Evolutionary conservation across 768 basidiomycete genomes (phyloP).

Genomic region (Suillus luteus): DNA sequence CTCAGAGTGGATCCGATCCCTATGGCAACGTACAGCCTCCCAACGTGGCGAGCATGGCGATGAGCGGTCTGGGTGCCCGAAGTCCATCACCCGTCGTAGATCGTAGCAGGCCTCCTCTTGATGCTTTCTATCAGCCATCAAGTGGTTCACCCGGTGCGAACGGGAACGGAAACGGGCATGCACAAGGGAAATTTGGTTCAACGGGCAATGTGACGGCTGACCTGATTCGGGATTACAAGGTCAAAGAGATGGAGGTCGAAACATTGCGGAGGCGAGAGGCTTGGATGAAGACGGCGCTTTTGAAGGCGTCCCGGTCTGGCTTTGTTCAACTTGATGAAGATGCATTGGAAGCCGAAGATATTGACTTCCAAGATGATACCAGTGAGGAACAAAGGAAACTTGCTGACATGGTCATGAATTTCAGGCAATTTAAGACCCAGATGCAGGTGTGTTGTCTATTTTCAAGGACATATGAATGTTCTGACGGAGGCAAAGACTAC

Average conservation of each 20-base stretch:
- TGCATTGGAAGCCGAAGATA: slow-evolving; percentile 37
- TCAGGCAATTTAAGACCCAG: slow-evolving; percentile 87
- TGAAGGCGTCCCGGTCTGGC: slow-evolving; percentile 74
- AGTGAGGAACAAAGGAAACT: slow-evolving; percentile 51
- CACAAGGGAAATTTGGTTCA: slow-evolving; percentile 50
- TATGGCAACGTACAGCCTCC: slow-evolving; percentile 29
- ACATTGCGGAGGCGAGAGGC: slow-evolving; percentile 70
- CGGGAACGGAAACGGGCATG: slow-evolving; percentile 47
- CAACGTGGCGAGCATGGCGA: slow-evolving; percentile 54
- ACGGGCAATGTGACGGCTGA: slow-evolving; percentile 75
- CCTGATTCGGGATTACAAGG: slow-evolving; percentile 75
- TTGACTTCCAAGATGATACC: slow-evolving; percentile 36
- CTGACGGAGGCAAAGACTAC: slow-evolving; percentile 49
- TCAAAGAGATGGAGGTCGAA: slow-evolving; percentile 82
- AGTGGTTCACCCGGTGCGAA: slow-evolving; percentile 50
- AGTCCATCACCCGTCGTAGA: slow-evolving; percentile 62
- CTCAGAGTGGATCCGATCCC: slow-evolving; percentile 31
- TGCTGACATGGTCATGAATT: slow-evolving; percentile 71
- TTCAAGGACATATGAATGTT: background rate
- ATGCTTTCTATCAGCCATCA: slow-evolving; percentile 56
- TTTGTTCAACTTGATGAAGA: slow-evolving; percentile 69
- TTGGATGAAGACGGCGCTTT: slow-evolving; percentile 85
- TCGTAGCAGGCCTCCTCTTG: slow-evolving; percentile 55
- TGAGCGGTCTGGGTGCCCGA: slow-evolving; percentile 47
- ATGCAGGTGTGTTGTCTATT: slow-evolving; percentile 65